phyloP scores from a whole-genome alignment of 441 rosid genomes.

The Gossypium schwendimanii region DNA sequence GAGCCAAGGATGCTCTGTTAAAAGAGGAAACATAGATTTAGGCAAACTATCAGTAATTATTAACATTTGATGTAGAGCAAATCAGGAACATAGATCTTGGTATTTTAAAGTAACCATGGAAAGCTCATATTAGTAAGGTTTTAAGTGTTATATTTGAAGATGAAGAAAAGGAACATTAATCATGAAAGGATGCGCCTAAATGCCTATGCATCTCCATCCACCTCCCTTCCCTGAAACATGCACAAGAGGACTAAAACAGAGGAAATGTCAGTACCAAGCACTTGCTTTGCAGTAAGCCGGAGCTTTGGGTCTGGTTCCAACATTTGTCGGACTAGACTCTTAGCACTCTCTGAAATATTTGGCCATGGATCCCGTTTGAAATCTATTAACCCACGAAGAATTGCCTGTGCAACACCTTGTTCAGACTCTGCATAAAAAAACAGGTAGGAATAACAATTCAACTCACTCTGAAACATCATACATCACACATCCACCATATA shows the following conservation, averaged over 20 bases:
- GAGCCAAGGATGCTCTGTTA: conserved; percentile 92
- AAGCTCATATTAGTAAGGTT: background rate
- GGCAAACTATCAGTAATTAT: conserved; percentile 7
- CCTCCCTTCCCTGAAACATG: background rate
- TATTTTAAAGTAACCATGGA: background rate
- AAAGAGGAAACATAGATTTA: conserved; percentile 15
- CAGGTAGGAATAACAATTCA: conserved; percentile 5
- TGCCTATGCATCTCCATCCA: background rate
- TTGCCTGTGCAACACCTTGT: conserved; percentile 99
- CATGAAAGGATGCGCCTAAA: background rate
- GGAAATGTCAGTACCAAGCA: conserved; percentile 57
- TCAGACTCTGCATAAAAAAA: conserved; percentile 71
- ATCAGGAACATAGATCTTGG: background rate
- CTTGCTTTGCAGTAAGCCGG: conserved; percentile 91
- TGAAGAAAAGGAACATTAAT: background rate
- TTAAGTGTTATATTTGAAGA: background rate
- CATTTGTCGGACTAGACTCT: conserved; percentile 85
- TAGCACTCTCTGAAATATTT: conserved; percentile 85
- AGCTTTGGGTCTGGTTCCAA: conserved; percentile 95
- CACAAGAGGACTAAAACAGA: conserved; percentile 4
- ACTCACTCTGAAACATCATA: background rate
- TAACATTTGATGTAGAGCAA: background rate
- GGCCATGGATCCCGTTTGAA: conserved; percentile 99
- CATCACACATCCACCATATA: background rate
- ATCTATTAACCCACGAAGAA: conserved; percentile 88